Conservation (phyloP, 108 stramenopile genomes). For the Schizochytrium sp. region DNA sequence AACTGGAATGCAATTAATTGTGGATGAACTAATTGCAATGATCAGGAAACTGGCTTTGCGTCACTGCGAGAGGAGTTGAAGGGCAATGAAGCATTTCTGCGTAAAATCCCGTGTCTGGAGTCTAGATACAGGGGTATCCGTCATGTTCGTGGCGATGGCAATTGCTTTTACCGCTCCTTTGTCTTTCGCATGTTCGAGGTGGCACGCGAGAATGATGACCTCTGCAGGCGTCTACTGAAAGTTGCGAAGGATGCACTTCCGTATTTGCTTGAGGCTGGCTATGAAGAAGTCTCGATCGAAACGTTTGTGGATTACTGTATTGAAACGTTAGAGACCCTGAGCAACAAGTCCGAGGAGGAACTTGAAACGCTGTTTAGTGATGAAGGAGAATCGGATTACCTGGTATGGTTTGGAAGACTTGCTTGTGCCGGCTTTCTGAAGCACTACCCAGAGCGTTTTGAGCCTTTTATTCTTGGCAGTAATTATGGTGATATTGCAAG, state of each 20-base stretch:
- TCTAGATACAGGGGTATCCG: conserved; percentile 70
- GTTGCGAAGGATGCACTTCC: conserved; percentile 61
- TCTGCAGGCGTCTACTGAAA: background rate
- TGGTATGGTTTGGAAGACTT: conserved; percentile 74
- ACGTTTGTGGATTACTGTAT: conserved; percentile 70
- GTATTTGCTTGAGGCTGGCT: conserved; percentile 68
- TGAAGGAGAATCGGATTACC: conserved; percentile 65
- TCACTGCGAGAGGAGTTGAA: conserved; percentile 20
- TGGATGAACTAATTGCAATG: background rate
- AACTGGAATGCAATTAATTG: background rate
- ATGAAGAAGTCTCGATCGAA: conserved; percentile 73
- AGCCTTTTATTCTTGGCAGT: conserved; percentile 30
- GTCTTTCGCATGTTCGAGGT: conserved; percentile 72
- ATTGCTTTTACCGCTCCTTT: conserved; percentile 78
- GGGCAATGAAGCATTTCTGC: background rate
- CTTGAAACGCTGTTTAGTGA: conserved; percentile 66
- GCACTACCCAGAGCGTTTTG: conserved; percentile 69
- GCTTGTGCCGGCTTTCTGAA: conserved; percentile 71
- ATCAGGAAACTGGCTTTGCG: background rate
- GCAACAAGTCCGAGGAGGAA: conserved; percentile 61
- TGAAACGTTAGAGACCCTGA: conserved; percentile 65
- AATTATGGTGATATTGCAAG: conserved; percentile 61
- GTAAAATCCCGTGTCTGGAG: conserved; percentile 28
- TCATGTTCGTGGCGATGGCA: conserved; percentile 77
- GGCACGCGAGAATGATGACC: conserved; percentile 51